These are phyloP conservation scores for Limonium bicolor DNA, from an alignment of 148 eudicot species.

Conservation along the genomic window DNA sequence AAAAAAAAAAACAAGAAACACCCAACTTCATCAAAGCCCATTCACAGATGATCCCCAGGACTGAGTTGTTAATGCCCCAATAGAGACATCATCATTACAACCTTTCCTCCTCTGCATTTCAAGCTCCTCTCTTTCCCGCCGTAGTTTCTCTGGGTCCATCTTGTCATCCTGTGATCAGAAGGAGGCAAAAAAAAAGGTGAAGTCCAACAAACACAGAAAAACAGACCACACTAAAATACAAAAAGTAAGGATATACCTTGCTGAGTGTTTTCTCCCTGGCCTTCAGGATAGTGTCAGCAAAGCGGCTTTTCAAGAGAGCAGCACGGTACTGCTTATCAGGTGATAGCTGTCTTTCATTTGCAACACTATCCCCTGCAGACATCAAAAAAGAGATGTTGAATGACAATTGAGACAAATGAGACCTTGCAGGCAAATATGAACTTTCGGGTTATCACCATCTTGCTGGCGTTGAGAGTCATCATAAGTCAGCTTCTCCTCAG, in stretches of 20 bases:
- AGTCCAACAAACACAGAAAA: background rate
- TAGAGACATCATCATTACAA: no score
- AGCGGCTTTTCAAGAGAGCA: conserved; percentile 46
- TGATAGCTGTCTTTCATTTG: conserved; percentile 31
- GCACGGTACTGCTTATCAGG: conserved; percentile 56
- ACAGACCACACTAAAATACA: background rate
- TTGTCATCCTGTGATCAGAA: conserved; percentile 32
- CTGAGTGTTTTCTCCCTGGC: conserved; percentile 52
- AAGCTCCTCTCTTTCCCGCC: conserved; percentile 51
- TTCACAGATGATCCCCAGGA: no score
- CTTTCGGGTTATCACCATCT: no score
- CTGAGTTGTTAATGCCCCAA: no score
- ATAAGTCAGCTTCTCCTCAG: conserved; percentile 1
- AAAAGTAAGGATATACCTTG: conserved; percentile 31
- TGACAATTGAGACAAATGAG: no score
- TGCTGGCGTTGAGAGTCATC: conserved; percentile 1
- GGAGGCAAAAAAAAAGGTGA: background rate
- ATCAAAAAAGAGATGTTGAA: no score
- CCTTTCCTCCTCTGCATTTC: conserved; percentile 53
- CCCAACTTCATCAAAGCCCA: no score
- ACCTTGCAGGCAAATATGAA: no score
- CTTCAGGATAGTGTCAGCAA: conserved; percentile 59
- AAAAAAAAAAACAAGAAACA: background rate
- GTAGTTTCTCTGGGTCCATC: conserved; percentile 57
- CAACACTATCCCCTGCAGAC: conserved; percentile 38